These are phyloP conservation scores for Pythium insidiosum DNA, from an alignment of 352 stramenopile genomes.

Conservation along the genomic window DNA sequence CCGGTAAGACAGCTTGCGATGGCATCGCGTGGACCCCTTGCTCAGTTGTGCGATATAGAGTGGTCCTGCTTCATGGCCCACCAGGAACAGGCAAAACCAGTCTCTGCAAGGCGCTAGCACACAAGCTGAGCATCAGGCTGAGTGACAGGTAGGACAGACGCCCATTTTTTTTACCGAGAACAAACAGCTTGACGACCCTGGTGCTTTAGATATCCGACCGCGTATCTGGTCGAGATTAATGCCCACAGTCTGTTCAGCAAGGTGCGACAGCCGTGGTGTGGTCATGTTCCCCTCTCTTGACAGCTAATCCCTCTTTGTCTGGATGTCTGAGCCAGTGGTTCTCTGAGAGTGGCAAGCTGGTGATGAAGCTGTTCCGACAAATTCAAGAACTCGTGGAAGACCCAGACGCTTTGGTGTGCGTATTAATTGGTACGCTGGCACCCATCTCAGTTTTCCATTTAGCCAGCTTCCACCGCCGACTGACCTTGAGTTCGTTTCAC, in stretches of 20 bases:
- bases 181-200: background rate
- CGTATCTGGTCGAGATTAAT: constrained; percentile 88
- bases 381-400: constrained; percentile 89
- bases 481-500: constrained; percentile 1
- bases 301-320: too few species aligned
- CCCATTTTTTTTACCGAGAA: background rate
- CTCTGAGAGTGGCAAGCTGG: constrained; percentile 90
- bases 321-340: constrained; percentile 88
- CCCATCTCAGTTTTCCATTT: too few species aligned
- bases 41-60: constrained; percentile 11
- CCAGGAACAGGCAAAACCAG: constrained; percentile 92
- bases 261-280: constrained; percentile 19
- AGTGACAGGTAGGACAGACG: constrained; percentile 32
- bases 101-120: constrained; percentile 87
- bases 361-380: constrained; percentile 88
- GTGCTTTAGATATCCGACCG: constrained; percentile 36
- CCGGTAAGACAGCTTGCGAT: constrained; percentile 20
- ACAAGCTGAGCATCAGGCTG: constrained; percentile 89
- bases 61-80: constrained; percentile 88
- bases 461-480: background rate
- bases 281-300: too few species aligned
- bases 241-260: constrained; percentile 91
- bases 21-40: background rate
- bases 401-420: constrained; percentile 81
- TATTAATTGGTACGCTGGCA: constrained; percentile 71